Percentiles rank a stretch among this genome's conserved stretches.
Evolutionary conservation across 169 alveolate genomes (phyloP).

Genomic region (Plasmodium coatneyi): DNA sequence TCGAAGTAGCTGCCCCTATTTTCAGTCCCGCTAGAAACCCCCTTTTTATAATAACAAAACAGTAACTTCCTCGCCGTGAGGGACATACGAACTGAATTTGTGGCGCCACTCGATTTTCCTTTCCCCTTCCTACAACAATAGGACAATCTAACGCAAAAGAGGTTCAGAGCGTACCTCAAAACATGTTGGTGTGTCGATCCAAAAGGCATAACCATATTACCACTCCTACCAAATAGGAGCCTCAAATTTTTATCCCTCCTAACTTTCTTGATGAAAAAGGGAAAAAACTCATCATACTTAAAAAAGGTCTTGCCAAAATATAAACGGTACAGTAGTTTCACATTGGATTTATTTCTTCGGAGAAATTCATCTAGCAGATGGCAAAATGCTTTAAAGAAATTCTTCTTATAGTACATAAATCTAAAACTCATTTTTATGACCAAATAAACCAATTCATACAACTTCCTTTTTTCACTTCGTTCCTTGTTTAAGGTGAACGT

Average conservation of each 20-base stretch:
- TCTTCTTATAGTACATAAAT: conserved; percentile 22
- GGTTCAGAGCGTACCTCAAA: conserved; percentile 18
- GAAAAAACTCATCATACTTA: conserved; percentile 26
- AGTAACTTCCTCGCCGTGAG: conserved; percentile 5
- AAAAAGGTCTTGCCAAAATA: conserved; percentile 5
- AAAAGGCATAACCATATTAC: neutral
- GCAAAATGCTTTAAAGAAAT: conserved; percentile 17
- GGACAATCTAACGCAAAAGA: conserved; percentile 5
- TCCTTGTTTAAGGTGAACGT: neutral
- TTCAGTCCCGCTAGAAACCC: neutral
- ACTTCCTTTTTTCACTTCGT: neutral
- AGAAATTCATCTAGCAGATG: conserved; percentile 24
- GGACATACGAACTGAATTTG: neutral
- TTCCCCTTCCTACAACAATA: neutral
- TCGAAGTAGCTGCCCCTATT: conserved; percentile 16
- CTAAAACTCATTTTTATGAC: conserved; percentile 17
- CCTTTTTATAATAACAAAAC: neutral
- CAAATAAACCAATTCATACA: conserved; percentile 47
- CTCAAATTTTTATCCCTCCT: conserved; percentile 9
- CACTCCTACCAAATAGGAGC: neutral
- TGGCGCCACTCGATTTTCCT: neutral
- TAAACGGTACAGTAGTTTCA: conserved; percentile 1
- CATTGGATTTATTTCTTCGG: neutral
- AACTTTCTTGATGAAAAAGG: neutral
- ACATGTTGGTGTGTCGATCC: neutral